Evolutionary conservation across 768 basidiomycete genomes (phyloP).

Genomic region (Kwoniella mangroviensis): DNA sequence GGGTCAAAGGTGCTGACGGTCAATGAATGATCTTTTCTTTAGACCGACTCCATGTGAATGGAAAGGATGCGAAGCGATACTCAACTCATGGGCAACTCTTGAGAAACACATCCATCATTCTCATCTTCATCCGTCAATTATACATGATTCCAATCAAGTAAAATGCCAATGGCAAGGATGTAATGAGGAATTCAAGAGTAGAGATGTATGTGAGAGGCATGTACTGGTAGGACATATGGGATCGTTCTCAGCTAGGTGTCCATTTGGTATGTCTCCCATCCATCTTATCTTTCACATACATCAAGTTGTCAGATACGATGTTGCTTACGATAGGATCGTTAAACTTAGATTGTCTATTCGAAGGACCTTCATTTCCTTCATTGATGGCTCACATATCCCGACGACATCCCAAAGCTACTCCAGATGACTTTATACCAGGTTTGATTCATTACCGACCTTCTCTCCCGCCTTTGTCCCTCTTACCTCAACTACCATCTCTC

Average conservation of each 20-base stretch:
- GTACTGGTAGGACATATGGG: constrained; percentile 43
- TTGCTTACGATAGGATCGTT: neutral
- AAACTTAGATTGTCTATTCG: constrained; percentile 42
- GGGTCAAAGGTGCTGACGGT: neutral
- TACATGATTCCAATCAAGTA: neutral
- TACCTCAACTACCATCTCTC: constrained; percentile 12
- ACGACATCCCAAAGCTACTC: constrained; percentile 42
- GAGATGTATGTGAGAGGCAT: constrained; percentile 40
- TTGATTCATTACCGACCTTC: constrained; percentile 39
- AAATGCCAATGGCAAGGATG: constrained; percentile 41
- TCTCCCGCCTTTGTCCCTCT: constrained; percentile 5
- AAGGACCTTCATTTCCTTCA: constrained; percentile 39
- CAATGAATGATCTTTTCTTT: neutral
- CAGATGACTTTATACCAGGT: constrained; percentile 51
- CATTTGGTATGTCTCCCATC: constrained; percentile 36
- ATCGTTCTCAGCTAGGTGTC: constrained; percentile 45
- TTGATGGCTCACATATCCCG: constrained; percentile 49
- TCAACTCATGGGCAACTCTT: constrained; percentile 49
- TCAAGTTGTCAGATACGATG: no score
- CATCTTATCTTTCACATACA: no score
- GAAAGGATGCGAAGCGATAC: constrained; percentile 40
- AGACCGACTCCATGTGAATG: constrained; percentile 48
- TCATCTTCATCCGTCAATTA: constrained; percentile 31
- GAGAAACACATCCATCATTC: constrained; percentile 49
- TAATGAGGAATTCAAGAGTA: constrained; percentile 10